Evolutionary conservation across 768 basidiomycete genomes (phyloP).

Genomic region (Punctularia strigosozonata): DNA sequence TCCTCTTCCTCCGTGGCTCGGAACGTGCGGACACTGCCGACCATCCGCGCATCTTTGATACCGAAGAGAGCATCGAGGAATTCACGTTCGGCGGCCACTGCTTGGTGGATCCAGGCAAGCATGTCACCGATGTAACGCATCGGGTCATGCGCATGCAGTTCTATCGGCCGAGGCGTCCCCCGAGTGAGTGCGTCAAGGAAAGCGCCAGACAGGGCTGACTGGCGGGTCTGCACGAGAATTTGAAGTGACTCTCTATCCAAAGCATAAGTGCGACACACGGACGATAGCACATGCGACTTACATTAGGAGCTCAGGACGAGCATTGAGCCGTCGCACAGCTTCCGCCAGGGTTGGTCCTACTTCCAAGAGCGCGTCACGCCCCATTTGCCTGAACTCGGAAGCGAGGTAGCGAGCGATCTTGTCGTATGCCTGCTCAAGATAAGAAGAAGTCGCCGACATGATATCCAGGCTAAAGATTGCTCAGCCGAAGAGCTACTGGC

Average conservation of each 20-base stretch:
- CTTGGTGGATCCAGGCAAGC: slow-evolving; percentile 97
- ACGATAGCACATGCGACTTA: slow-evolving; percentile 20
- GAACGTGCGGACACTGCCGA: slow-evolving; percentile 55
- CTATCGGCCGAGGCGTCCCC: slow-evolving; percentile 86
- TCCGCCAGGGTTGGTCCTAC: slow-evolving; percentile 55
- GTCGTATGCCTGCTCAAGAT: slow-evolving; percentile 83
- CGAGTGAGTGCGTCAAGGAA: slow-evolving; percentile 85
- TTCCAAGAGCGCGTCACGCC: slow-evolving; percentile 61
- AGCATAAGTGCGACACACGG: slow-evolving; percentile 8
- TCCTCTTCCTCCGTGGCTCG: slow-evolving; percentile 56
- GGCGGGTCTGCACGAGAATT: slow-evolving; percentile 71
- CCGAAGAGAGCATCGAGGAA: slow-evolving; percentile 85
- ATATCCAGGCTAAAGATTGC: slow-evolving; percentile 63
- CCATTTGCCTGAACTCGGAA: slow-evolving; percentile 74
- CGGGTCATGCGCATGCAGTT: slow-evolving; percentile 96
- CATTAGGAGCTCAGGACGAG: slow-evolving; percentile 70
- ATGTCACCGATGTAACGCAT: slow-evolving; percentile 95
- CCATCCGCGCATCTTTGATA: slow-evolving; percentile 56
- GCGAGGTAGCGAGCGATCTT: slow-evolving; percentile 82
- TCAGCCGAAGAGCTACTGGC: not conserved
- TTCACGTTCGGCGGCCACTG: slow-evolving; percentile 90
- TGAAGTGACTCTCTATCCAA: slow-evolving; percentile 58
- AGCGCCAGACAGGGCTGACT: slow-evolving; percentile 62
- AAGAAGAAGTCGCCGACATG: slow-evolving; percentile 67
- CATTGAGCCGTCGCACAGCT: slow-evolving; percentile 60